Evolutionary conservation across 495 filamentous ascomycete genomes (phyloP).

Genomic region (Elaphomyces granulatus): DNA sequence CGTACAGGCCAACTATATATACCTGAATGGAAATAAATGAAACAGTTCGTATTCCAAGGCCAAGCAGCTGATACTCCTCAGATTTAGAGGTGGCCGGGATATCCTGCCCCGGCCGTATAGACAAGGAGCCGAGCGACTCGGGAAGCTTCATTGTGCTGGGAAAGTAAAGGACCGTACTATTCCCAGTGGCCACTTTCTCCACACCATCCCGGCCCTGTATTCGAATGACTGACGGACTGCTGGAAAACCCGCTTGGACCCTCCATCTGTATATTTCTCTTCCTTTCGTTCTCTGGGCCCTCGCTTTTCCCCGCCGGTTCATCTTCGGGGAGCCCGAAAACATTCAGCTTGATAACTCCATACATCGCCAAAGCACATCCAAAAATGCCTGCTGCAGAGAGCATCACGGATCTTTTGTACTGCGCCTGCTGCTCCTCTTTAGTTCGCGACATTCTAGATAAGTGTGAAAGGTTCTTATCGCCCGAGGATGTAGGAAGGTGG

Average conservation of each 20-base stretch:
- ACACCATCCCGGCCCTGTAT: slow-evolving; percentile 40
- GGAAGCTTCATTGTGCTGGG: slow-evolving; percentile 56
- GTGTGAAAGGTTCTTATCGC: slow-evolving; percentile 6
- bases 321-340: slow-evolving; percentile 21
- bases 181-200: slow-evolving; percentile 67
- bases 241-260: slow-evolving; percentile 25
- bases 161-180: slow-evolving; percentile 67
- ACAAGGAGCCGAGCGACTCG: slow-evolving; percentile 20
- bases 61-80: slow-evolving; percentile 71
- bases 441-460: slow-evolving; percentile 2
- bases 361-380: slow-evolving; percentile 23
- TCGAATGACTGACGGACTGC: slow-evolving; percentile 24
- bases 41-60: slow-evolving; percentile 76
- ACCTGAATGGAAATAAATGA: slow-evolving; percentile 84
- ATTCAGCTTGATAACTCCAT: slow-evolving; percentile 26
- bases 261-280: slow-evolving; percentile 21
- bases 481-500: slow-evolving; percentile 9
- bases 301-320: slow-evolving; percentile 2
- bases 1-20: slow-evolving; percentile 85
- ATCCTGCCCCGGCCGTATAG: slow-evolving; percentile 27
- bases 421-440: slow-evolving; percentile 13
- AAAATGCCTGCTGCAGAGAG: slow-evolving; percentile 26
- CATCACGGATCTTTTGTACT: slow-evolving; percentile 19
- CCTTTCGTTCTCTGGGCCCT: slow-evolving; percentile 5
- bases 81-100: slow-evolving; percentile 9